Percentiles rank a stretch among this genome's conserved stretches.
Evolutionary conservation across 805 yeast genomes (phyloP).

Genomic region (Clavispora vitiphila): DNA sequence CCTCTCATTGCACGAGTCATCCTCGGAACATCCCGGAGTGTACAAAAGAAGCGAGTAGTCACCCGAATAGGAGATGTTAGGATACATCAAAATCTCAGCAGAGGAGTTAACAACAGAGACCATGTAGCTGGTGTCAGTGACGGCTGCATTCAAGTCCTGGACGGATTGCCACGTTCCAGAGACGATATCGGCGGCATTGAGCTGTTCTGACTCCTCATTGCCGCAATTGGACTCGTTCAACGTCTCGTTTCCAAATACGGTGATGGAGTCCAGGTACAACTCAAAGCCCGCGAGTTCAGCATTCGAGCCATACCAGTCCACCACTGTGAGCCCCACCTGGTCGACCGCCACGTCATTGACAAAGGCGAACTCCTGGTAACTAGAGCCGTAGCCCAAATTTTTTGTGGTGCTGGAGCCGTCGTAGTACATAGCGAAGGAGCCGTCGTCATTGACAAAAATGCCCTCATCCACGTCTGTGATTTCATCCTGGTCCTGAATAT

Average conservation of each 20-base stretch:
- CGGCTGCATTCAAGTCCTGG: slow-evolving; percentile 16
- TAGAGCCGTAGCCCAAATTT: slow-evolving; percentile 37
- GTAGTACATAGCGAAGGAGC: slow-evolving; percentile 31
- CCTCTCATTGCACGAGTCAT: slow-evolving; percentile 62
- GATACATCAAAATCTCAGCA: slow-evolving; percentile 45
- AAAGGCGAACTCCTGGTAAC: slow-evolving; percentile 80
- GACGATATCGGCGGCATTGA: slow-evolving; percentile 22
- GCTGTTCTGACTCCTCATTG: slow-evolving; percentile 16
- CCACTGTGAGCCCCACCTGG: slow-evolving; percentile 56
- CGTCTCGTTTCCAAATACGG: slow-evolving; percentile 70
- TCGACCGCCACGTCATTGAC: slow-evolving; percentile 60
- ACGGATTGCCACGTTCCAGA: slow-evolving; percentile 30
- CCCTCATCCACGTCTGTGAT: slow-evolving; percentile 19
- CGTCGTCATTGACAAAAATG: slow-evolving; percentile 28
- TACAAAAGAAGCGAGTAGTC: slow-evolving; percentile 64
- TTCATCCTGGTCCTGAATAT: slow-evolving; percentile 15
- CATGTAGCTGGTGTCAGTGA: slow-evolving; percentile 29
- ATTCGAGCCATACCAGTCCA: slow-evolving; percentile 62
- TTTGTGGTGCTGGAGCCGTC: slow-evolving; percentile 30
- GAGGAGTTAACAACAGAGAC: slow-evolving; percentile 20
- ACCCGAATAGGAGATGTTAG: slow-evolving; percentile 71
- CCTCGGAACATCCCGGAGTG: slow-evolving; percentile 83
- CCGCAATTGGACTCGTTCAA: slow-evolving; percentile 65
- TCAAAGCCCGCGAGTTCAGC: slow-evolving; percentile 73
- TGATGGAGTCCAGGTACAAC: slow-evolving; percentile 54